Evolutionary conservation across 129 eudicot species (phyloP), one percentile per base, ranked within the genome.

Genomic region (Cynara cardunculus): DNA sequence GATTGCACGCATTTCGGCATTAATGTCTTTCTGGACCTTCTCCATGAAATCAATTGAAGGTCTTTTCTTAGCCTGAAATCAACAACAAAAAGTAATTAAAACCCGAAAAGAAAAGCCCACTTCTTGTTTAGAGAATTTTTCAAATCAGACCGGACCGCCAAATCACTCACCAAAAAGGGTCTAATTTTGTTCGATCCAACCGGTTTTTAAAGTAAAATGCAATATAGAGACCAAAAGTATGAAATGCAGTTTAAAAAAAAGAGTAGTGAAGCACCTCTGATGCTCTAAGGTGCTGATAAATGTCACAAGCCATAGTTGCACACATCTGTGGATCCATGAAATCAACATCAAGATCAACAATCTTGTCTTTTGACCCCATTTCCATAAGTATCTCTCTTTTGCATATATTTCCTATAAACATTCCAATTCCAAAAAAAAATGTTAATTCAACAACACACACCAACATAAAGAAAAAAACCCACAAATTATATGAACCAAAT

Each of bases 301-400:
- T 95, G 84, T 95, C 99, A 91, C 97, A 95, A 75, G 97, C 99
- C 79, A 92, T 90, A 22, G 97, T 91, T 35, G 97, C 94, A 85
- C 99, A 95, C 72, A 91, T 65, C 80, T 95, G 97, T 8, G 99
- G 99, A 26, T 95, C 99, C 86, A 86, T 85, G 30, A 85, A 85
- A 84, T 92, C 88, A 13, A 85, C 85, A 87, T 95, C 99, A 74
- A 95, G 81, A 78, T 92, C 88, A 27, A 89, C 91, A 84, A 92
- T 82, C 76, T 87, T 77, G 2, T 89, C 90, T 61, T 61, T 84
- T 18, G 87, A 53, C 18, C 86, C 92, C 65, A 84, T 78, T 1
- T 90, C 88, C 25, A 87, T 73, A 62, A 95, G 89, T 72, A 89
- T 88, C 62, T 95, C 99, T 74, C 99, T 85, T 86, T 95, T 92